Conservation (phyloP, 2,329 filamentous ascomycete genomes). For the Mycocentrospora acerina region DNA sequence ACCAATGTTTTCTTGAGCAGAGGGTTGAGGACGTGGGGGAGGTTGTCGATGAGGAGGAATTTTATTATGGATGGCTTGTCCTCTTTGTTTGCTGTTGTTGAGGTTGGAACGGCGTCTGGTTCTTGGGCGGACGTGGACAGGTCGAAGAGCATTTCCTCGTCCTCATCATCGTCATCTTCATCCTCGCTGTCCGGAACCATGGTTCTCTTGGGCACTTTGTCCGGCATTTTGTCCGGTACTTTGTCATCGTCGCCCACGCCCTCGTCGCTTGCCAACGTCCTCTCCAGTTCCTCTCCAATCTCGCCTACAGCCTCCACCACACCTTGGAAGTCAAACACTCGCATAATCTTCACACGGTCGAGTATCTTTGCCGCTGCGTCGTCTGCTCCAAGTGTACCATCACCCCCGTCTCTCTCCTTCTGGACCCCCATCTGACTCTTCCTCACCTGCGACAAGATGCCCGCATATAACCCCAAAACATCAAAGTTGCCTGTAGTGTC, state of each 20-base stretch:
- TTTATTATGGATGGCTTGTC: slow-evolving; percentile 1
- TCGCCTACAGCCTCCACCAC: slow-evolving; percentile 50
- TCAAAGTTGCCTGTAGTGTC: slow-evolving; percentile 52
- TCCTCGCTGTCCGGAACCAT: slow-evolving; percentile 40
- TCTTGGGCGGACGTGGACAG: background rate
- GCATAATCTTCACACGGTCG: slow-evolving; percentile 51
- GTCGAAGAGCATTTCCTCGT: slow-evolving; percentile 46
- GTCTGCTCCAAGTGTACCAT: slow-evolving; percentile 11
- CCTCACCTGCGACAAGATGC: slow-evolving; percentile 27
- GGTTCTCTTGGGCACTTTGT: slow-evolving; percentile 15
- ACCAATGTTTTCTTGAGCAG: slow-evolving; percentile 41
- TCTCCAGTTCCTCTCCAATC: slow-evolving; percentile 41
- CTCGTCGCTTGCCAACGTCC: background rate
- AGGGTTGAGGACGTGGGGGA: slow-evolving; percentile 41
- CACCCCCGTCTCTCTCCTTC: background rate
- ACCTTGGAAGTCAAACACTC: slow-evolving; percentile 54
- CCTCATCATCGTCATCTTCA: slow-evolving; percentile 39
- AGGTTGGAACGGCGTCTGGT: background rate
- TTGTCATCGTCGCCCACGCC: slow-evolving; percentile 6
- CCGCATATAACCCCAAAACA: slow-evolving; percentile 42
- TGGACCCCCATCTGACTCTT: too few species aligned
- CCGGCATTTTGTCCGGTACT: background rate
- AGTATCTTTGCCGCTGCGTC: slow-evolving; percentile 41
- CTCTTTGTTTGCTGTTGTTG: background rate
- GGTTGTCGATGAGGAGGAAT: slow-evolving; percentile 45